Conservation (phyloP, 805 yeast genomes). For the Spathaspora hagerdaliae region DNA sequence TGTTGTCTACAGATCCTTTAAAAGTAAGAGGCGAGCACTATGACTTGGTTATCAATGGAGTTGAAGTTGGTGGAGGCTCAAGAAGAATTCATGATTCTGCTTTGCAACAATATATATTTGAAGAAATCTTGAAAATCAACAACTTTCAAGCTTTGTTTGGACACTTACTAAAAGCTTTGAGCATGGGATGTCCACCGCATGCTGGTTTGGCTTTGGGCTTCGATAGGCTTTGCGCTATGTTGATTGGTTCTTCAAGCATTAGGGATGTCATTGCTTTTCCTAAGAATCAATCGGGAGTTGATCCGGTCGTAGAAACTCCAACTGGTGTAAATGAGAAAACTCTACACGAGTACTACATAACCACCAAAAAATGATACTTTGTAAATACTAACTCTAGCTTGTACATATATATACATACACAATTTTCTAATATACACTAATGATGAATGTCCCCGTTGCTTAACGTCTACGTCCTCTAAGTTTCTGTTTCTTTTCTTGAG, state of each 20-base stretch:
- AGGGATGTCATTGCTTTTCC: constrained; percentile 97
- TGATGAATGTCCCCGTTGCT: background rate
- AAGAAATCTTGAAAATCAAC: constrained; percentile 54
- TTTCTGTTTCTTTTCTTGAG: constrained; percentile 9
- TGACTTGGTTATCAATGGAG: constrained; percentile 90
- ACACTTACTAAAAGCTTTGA: constrained; percentile 76
- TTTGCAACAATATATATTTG: constrained; percentile 71
- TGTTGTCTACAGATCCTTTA: constrained; percentile 52
- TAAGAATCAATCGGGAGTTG: constrained; percentile 83
- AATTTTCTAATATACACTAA: too few relatives aligned
- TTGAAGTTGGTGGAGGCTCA: constrained; percentile 96
- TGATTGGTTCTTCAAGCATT: constrained; percentile 70
- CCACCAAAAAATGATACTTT: background rate
- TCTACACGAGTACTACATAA: constrained; percentile 50
- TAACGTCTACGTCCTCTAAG: constrained; percentile 15
- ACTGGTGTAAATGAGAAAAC: constrained; percentile 50
- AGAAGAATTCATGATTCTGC: constrained; percentile 86
- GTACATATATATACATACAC: constrained; percentile 4
- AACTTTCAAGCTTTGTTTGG: constrained; percentile 70
- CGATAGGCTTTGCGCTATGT: constrained; percentile 89
- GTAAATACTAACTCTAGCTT: constrained; percentile 1
- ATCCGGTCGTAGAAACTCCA: constrained; percentile 86
- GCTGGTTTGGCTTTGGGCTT: constrained; percentile 96
- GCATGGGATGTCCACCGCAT: constrained; percentile 96
- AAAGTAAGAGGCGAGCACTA: constrained; percentile 84